These are phyloP conservation scores for Pyrenochaeta sp. DNA, from an alignment of 2,329 filamentous ascomycete species.

Conservation along the genomic window DNA sequence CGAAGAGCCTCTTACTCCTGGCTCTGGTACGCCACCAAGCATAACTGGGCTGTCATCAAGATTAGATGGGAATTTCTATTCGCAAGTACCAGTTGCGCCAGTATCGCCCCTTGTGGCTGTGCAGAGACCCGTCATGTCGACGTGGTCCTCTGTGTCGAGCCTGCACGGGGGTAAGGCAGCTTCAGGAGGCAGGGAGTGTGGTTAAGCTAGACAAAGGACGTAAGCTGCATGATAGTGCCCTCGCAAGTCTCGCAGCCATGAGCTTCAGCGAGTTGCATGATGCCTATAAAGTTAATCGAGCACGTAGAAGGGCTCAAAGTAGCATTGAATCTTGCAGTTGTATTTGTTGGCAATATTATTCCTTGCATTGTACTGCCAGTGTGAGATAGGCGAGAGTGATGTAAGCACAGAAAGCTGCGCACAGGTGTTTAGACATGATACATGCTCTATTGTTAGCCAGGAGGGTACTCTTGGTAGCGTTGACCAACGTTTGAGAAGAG, in stretches of 20 bases:
- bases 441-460: no score
- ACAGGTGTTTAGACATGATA: no score
- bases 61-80: not conserved
- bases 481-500: not conserved
- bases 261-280: no score
- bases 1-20: constrained; percentile 5
- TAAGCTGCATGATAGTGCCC: not conserved
- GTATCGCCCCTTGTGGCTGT: not conserved
- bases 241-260: no score
- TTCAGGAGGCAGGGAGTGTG: not conserved
- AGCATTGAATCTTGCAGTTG: no score
- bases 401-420: no score
- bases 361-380: no score
- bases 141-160: constrained; percentile 16
- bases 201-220: not conserved
- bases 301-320: no score
- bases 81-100: not conserved
- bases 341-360: no score
- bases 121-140: constrained; percentile 1
- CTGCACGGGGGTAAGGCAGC: constrained; percentile 9
- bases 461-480: no score
- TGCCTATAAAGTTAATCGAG: no score
- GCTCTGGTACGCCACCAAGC: not conserved
- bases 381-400: no score
- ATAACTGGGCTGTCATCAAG: not conserved